Evolutionary conservation across 1,284 basidiomycete genomes (phyloP), one percentile per base, ranked within the genome.

Genomic region (Cystobasidiaceae sp.): DNA sequence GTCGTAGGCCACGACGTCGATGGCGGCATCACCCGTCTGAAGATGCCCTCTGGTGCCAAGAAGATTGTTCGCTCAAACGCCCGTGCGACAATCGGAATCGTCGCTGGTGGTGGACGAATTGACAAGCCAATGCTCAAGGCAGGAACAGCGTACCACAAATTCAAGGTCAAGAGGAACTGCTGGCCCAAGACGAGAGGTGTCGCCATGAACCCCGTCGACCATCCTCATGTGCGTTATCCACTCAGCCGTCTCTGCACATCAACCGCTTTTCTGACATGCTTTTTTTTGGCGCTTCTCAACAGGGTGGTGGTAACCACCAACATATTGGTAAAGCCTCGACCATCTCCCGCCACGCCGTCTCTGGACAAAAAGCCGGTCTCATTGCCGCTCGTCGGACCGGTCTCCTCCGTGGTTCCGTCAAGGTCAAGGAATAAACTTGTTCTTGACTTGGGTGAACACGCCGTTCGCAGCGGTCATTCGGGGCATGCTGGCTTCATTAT

Each of bases 91-190:
- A 81, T 98, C 73, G 94, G 94, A 73, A 97, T 98, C 74, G 93
- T 97, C 71, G 94, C 94, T 72, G 94, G 94, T 78, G 94, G 93
- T 82, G 96, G 96, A 77, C 86, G 94, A 81, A 94, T 97, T 77
- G 93, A 97, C 82, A 97, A 97, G 85, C 93, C 93, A 68, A 81
- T 97, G 81, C 84, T 97, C 77, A 97, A 97, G 84, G 93, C 93
- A 74, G 72, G 72, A 39, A 84, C 91, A 75, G 92, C 92, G 65
- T 91, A 78, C 83, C 79, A 90, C 83, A 90, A 90, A 78, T 90
- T 77, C 84, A 90, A 85, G 84, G 89, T 89, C 48, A 74, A 74
- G 73, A 70, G 75, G 71, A 78, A 78, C 75, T 76, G 73, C 69
- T 79, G 91, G 91, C 93, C 93, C 75, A 89, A 90, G 81, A 97